A percentile compares a stretch with the other conserved stretches of the same genome.
Conservation (phyloP, 495 filamentous ascomycete species). For the Geopyxis carbonaria region DNA sequence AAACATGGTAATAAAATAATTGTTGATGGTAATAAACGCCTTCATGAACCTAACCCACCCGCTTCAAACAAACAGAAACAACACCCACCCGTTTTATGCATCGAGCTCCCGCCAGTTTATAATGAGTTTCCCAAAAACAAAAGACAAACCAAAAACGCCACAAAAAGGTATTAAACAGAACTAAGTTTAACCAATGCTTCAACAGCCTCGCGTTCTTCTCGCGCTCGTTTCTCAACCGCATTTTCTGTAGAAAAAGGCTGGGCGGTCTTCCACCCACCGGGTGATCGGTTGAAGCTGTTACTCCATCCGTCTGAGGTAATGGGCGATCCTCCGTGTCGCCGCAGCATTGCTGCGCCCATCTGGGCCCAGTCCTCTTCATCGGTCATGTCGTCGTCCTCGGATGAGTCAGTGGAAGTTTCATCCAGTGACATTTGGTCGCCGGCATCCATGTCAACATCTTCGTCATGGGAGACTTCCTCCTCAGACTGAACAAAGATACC, state of each 20-base stretch:
- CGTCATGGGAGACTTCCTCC: constrained; percentile 43
- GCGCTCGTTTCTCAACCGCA: constrained; percentile 14
- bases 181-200: constrained; percentile 26
- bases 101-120: background rate
- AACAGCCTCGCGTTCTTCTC: constrained; percentile 24
- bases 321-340: constrained; percentile 28
- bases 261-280: constrained; percentile 13
- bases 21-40: background rate
- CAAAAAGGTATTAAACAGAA: constrained; percentile 18
- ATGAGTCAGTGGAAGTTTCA: constrained; percentile 58
- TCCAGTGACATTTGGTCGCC: constrained; percentile 95
- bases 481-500: constrained; percentile 52
- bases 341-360: constrained; percentile 69
- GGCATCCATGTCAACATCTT: constrained; percentile 47
- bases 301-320: constrained; percentile 20
- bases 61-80: constrained; percentile 1
- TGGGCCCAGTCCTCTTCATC: constrained; percentile 95
- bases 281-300: constrained; percentile 13
- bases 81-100: constrained; percentile 2
- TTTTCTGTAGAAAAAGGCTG: constrained; percentile 4
- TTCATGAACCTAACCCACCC: constrained; percentile 1
- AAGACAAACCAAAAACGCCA: constrained; percentile 1
- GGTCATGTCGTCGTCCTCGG: constrained; percentile 62
- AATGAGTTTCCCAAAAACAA: background rate
- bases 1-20: constrained; percentile 1